These are phyloP conservation scores for Debaryomyces sp. DNA, from an alignment of 1,139 yeast species.

Conservation along the genomic window DNA sequence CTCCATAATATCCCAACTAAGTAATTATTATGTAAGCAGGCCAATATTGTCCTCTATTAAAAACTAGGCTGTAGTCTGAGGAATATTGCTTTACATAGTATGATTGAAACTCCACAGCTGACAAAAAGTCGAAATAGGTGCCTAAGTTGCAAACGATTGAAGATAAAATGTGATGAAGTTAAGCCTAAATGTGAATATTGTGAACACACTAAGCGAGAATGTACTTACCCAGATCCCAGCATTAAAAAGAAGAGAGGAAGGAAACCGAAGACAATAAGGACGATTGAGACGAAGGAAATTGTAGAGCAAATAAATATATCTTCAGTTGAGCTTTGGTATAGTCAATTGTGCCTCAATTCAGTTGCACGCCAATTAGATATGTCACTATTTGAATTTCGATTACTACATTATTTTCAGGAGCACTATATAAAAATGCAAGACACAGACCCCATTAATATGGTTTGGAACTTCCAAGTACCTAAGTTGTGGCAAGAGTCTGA, in stretches of 20 bases:
- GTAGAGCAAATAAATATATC: neutral
- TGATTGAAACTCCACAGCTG: neutral
- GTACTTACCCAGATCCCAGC: constrained; percentile 1
- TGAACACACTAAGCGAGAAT: constrained; percentile 5
- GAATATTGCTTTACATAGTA: too few relatives aligned
- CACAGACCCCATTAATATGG: neutral
- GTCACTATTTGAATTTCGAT: constrained; percentile 6
- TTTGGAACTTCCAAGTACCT: constrained; percentile 8
- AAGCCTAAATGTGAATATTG: constrained; percentile 56
- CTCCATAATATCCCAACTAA: too few relatives aligned
- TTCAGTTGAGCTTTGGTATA: neutral
- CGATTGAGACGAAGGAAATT: neutral
- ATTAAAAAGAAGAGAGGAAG: neutral
- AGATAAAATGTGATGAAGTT: constrained; percentile 73
- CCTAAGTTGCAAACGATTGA: constrained; percentile 65
- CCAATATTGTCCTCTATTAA: too few relatives aligned
- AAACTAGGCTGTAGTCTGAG: too few relatives aligned
- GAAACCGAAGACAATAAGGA: neutral
- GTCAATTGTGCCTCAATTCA: constrained; percentile 7
- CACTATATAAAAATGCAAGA: neutral
- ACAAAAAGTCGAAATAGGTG: constrained; percentile 42
- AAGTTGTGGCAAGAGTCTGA: constrained; percentile 10
- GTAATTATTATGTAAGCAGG: neutral
- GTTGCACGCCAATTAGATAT: constrained; percentile 4
- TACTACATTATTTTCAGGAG: constrained; percentile 9